Conservation (phyloP, 2,329 filamentous ascomycete genomes). For the Aspergillus sergii region DNA sequence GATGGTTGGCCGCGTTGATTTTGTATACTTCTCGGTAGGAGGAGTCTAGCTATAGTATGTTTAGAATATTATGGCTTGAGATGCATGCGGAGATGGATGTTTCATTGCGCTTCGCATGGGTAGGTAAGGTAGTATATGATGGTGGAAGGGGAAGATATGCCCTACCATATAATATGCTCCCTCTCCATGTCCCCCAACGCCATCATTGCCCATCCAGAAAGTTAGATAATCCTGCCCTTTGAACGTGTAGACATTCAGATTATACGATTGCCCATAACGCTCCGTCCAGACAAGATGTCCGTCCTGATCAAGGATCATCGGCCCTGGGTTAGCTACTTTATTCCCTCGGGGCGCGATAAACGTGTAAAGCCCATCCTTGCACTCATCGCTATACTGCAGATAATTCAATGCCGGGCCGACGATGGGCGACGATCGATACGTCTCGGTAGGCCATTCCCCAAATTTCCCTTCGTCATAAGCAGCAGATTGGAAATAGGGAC, state of each 20-base stretch:
- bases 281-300: slow-evolving; percentile 52
- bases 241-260: slow-evolving; percentile 50
- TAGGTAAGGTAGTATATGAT: background rate
- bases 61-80: background rate
- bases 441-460: slow-evolving; percentile 30
- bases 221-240: slow-evolving; percentile 50
- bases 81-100: background rate
- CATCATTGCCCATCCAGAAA: slow-evolving; percentile 54
- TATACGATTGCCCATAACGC: slow-evolving; percentile 45
- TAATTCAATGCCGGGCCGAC: slow-evolving; percentile 31
- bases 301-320: slow-evolving; percentile 48
- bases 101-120: background rate
- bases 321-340: slow-evolving; percentile 38
- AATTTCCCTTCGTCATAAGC: slow-evolving; percentile 25
- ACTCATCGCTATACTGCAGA: slow-evolving; percentile 29
- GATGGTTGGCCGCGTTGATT: slow-evolving; percentile 40
- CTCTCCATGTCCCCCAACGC: slow-evolving; percentile 49
- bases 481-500: slow-evolving; percentile 18
- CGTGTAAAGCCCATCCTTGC: slow-evolving; percentile 42
- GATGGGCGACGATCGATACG: slow-evolving; percentile 26
- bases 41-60: slow-evolving; percentile 28
- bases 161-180: slow-evolving; percentile 51
- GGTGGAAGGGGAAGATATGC: too few species aligned
- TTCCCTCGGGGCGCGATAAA: slow-evolving; percentile 45
- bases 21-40: slow-evolving; percentile 39